phyloP scores from a whole-genome alignment of 73 alveolate genomes.

The Paraurostyla sp. region DNA sequence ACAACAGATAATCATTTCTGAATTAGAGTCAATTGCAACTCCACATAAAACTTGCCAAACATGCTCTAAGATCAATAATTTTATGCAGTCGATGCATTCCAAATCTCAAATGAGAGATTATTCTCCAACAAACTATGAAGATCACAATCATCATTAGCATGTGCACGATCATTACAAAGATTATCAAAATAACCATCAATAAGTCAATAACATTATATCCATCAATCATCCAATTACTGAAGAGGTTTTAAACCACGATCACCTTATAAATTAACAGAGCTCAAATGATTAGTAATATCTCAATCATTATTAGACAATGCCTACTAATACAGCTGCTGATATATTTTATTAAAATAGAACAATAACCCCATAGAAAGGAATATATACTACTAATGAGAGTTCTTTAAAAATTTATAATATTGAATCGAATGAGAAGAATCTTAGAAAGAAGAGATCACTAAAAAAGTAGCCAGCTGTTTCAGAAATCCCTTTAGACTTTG shows the following conservation, averaged over 20 bases:
- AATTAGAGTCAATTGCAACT: constrained; percentile 25
- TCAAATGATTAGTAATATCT: too few species aligned
- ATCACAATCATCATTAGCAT: neutral
- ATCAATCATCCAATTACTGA: too few species aligned
- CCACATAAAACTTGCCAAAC: constrained; percentile 38
- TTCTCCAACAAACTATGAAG: constrained; percentile 13
- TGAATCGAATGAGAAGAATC: too few species aligned
- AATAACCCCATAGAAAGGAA: neutral
- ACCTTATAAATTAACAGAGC: too few species aligned
- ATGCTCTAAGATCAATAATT: constrained; percentile 36
- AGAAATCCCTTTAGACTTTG: too few species aligned
- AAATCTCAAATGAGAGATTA: constrained; percentile 17
- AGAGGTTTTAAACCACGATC: too few species aligned
- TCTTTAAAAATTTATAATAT: too few species aligned
- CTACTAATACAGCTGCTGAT: neutral
- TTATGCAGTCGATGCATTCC: neutral
- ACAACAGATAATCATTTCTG: constrained; percentile 7
- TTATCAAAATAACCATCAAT: neutral
- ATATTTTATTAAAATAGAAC: neutral
- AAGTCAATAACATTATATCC: too few species aligned
- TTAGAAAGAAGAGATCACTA: too few species aligned
- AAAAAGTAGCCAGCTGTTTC: too few species aligned
- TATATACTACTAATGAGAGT: too few species aligned
- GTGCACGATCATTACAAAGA: constrained; percentile 7
- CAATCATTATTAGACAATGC: neutral